Conservation (phyloP, 108 stramenopile genomes). For the Cyclotella baltica region DNA sequence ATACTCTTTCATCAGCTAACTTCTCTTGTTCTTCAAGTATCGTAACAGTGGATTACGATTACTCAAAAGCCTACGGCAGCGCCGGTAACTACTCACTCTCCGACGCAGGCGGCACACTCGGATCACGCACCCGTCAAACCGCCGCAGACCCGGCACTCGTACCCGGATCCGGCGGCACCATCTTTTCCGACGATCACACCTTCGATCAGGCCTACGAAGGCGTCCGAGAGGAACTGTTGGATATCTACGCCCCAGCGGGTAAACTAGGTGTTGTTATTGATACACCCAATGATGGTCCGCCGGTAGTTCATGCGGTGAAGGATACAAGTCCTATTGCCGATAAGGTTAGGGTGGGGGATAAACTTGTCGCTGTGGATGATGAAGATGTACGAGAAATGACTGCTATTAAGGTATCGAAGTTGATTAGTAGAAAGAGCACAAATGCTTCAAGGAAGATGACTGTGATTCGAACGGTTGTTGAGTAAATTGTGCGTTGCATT, state of each 20-base stretch:
- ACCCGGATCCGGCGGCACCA: conserved; percentile 60
- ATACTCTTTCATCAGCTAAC: not conserved
- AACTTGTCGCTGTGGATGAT: conserved; percentile 87
- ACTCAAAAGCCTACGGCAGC: conserved; percentile 86
- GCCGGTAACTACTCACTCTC: conserved; percentile 72
- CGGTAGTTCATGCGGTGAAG: conserved; percentile 89
- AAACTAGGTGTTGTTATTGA: conserved; percentile 93
- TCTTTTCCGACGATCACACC: conserved; percentile 52
- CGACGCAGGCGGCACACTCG: conserved; percentile 83
- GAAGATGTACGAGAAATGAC: conserved; percentile 89
- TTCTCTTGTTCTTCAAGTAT: conserved; percentile 57
- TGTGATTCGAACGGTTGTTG: conserved; percentile 54
- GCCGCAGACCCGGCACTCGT: conserved; percentile 48
- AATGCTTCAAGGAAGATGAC: conserved; percentile 85
- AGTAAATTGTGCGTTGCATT: not conserved
- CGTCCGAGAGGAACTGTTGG: conserved; percentile 73
- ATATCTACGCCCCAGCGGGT: conserved; percentile 85
- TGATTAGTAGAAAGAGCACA: conserved; percentile 84
- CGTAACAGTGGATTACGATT: conserved; percentile 87
- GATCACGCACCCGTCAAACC: conserved; percentile 63
- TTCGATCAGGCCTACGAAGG: conserved; percentile 55
- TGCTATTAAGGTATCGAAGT: conserved; percentile 89
- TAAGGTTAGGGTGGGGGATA: conserved; percentile 86
- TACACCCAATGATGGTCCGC: conserved; percentile 87
- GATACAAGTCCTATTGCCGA: conserved; percentile 83